Conservation (phyloP, 2,329 filamentous ascomycete genomes). For the Diaporthe sp. region DNA sequence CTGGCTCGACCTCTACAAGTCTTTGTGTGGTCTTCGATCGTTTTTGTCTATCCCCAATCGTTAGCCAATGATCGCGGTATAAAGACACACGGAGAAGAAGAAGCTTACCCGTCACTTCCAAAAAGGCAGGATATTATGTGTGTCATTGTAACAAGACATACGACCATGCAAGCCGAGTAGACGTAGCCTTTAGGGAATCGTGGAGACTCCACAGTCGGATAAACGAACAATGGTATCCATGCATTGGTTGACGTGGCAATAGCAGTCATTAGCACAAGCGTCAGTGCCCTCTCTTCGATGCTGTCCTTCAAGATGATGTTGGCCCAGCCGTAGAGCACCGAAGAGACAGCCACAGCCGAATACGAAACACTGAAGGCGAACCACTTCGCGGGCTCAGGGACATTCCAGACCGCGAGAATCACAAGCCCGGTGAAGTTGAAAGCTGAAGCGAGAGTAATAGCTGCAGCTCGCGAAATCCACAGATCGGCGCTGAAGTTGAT, state of each 20-base stretch:
- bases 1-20: neutral
- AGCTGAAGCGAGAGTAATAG: constrained; percentile 64
- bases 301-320: constrained; percentile 64
- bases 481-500: constrained; percentile 70
- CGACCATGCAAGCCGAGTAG: constrained; percentile 36
- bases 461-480: constrained; percentile 65
- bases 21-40: neutral
- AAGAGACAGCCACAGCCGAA: constrained; percentile 65
- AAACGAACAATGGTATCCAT: constrained; percentile 68
- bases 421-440: constrained; percentile 68
- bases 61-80: neutral
- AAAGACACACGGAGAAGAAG: neutral
- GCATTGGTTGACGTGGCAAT: constrained; percentile 68
- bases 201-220: constrained; percentile 60
- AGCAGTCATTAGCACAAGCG: constrained; percentile 65
- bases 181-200: constrained; percentile 58
- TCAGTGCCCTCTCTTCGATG: constrained; percentile 63
- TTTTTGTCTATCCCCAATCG: neutral
- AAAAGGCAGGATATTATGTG: constrained; percentile 27
- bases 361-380: constrained; percentile 67
- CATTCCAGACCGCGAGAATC: constrained; percentile 70
- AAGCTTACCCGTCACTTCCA: constrained; percentile 32
- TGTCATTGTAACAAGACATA: constrained; percentile 34
- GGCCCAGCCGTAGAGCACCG: constrained; percentile 69
- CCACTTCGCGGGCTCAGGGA: constrained; percentile 69